phyloP scores from a whole-genome alignment of 352 stramenopile species.

The Pythium pyrilobum region DNA sequence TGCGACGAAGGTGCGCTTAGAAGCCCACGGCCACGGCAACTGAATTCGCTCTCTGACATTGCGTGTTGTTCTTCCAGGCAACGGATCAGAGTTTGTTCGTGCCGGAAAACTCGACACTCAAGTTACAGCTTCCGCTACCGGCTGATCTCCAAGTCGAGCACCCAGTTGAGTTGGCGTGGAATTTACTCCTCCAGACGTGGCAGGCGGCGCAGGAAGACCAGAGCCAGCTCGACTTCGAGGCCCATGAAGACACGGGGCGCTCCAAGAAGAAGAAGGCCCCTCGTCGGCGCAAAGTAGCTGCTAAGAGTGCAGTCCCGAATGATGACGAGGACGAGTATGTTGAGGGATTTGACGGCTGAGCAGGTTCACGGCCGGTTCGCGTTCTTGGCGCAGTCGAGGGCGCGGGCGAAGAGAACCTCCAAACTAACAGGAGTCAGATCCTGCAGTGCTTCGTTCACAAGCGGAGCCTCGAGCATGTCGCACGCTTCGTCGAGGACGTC shows the following conservation, averaged over 20 bases:
- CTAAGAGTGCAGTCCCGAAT: slow-evolving; percentile 16
- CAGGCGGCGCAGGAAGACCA: slow-evolving; percentile 54
- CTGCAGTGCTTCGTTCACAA: slow-evolving; percentile 32
- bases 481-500: slow-evolving; percentile 52
- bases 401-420: slow-evolving; percentile 62
- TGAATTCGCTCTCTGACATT: slow-evolving; percentile 8
- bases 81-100: slow-evolving; percentile 24
- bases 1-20: slow-evolving; percentile 34
- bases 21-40: no score
- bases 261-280: slow-evolving; percentile 25
- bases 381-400: slow-evolving; percentile 36
- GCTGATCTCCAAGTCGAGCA: slow-evolving; percentile 28
- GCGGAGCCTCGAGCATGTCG: slow-evolving; percentile 33
- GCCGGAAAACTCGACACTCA: slow-evolving; percentile 9
- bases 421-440: slow-evolving; percentile 41
- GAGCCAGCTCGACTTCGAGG: slow-evolving; percentile 63
- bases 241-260: slow-evolving; percentile 22
- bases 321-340: slow-evolving; percentile 30
- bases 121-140: slow-evolving; percentile 15
- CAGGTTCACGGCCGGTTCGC: background rate
- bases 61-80: slow-evolving; percentile 8
- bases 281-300: slow-evolving; percentile 32
- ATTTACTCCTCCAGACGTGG: slow-evolving; percentile 51
- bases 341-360: slow-evolving; percentile 24
- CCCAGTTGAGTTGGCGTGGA: slow-evolving; percentile 47